Percentiles rank a stretch among this genome's conserved stretches.
phyloP scores from a whole-genome alignment of 768 basidiomycete species.

The Daedalea quercina region DNA sequence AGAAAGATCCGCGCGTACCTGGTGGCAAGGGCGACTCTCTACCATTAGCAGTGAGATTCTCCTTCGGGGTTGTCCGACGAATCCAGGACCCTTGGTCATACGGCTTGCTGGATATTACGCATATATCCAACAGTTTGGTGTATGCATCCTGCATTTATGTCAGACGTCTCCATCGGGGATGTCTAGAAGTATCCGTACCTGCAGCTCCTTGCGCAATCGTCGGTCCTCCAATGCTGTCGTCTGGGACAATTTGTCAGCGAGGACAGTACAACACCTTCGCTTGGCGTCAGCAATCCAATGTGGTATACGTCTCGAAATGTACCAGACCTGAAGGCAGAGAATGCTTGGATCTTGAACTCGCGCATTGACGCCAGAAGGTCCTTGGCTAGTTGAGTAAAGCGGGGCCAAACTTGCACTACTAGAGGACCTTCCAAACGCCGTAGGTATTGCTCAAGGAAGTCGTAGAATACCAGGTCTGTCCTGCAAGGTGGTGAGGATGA shows the following conservation, averaged over 20 bases:
- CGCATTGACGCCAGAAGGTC: slow-evolving; percentile 63
- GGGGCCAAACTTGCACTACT: slow-evolving; percentile 87
- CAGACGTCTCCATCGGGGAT: neutral
- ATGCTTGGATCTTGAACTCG: slow-evolving; percentile 66
- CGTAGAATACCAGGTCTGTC: slow-evolving; percentile 66
- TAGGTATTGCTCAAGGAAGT: slow-evolving; percentile 85
- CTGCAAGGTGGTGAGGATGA: slow-evolving; percentile 28
- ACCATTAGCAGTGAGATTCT: slow-evolving; percentile 54
- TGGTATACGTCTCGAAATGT: neutral
- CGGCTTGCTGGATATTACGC: slow-evolving; percentile 65
- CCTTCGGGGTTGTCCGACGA: slow-evolving; percentile 52
- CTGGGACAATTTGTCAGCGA: slow-evolving; percentile 81
- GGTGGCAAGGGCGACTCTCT: slow-evolving; percentile 64
- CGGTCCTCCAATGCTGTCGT: slow-evolving; percentile 90
- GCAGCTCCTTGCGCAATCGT: slow-evolving; percentile 81
- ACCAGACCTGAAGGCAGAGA: slow-evolving; percentile 63
- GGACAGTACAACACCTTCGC: slow-evolving; percentile 62
- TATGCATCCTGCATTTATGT: slow-evolving; percentile 59
- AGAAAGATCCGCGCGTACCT: slow-evolving; percentile 30
- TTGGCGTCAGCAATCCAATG: neutral
- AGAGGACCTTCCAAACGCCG: slow-evolving; percentile 81
- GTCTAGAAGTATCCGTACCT: slow-evolving; percentile 35
- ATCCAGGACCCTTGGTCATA: slow-evolving; percentile 81
- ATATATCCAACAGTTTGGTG: slow-evolving; percentile 77
- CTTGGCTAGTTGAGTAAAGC: slow-evolving; percentile 70